These are phyloP conservation scores for Exophiala lecanii-corni DNA, from an alignment of 2,329 filamentous ascomycete species.

Conservation along the genomic window DNA sequence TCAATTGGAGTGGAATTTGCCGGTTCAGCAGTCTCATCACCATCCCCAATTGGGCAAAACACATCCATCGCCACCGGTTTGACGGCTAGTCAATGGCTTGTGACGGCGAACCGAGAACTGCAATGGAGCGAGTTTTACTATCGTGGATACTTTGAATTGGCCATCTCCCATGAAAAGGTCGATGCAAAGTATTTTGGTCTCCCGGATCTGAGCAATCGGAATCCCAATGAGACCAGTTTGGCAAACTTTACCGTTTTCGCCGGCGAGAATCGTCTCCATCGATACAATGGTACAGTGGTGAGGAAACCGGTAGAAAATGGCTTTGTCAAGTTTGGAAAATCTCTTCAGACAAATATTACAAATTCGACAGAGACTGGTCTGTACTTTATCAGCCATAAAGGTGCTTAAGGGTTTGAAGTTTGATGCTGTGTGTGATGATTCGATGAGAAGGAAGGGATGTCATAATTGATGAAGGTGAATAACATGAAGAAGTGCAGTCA, in stretches of 20 bases:
- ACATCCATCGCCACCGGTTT: slow-evolving; percentile 52
- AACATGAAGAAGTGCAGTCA: too few species aligned
- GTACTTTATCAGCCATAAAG: slow-evolving; percentile 29
- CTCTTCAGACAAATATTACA: slow-evolving; percentile 32
- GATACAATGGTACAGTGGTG: slow-evolving; percentile 40
- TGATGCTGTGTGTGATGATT: too few species aligned
- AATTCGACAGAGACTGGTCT: slow-evolving; percentile 33
- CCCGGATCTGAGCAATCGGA: slow-evolving; percentile 56
- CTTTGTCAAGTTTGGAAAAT: slow-evolving; percentile 32
- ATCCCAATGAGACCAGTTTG: slow-evolving; percentile 60
- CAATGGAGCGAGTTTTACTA: slow-evolving; percentile 73
- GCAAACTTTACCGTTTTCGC: slow-evolving; percentile 65
- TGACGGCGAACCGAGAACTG: slow-evolving; percentile 56
- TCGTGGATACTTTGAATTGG: slow-evolving; percentile 66
- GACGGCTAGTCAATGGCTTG: slow-evolving; percentile 41
- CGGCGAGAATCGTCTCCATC: slow-evolving; percentile 56
- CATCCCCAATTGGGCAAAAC: slow-evolving; percentile 55
- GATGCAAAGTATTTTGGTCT: slow-evolving; percentile 62
- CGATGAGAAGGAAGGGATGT: too few species aligned
- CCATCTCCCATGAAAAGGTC: slow-evolving; percentile 53
- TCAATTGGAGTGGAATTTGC: slow-evolving; percentile 61
- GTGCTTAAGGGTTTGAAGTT: slow-evolving; percentile 17
- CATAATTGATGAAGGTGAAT: too few species aligned
- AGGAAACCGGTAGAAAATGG: slow-evolving; percentile 45
- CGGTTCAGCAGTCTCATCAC: slow-evolving; percentile 61